Evolutionary conservation across 352 stramenopile species (phyloP).

Genomic region (Blastocystis sp.): DNA sequence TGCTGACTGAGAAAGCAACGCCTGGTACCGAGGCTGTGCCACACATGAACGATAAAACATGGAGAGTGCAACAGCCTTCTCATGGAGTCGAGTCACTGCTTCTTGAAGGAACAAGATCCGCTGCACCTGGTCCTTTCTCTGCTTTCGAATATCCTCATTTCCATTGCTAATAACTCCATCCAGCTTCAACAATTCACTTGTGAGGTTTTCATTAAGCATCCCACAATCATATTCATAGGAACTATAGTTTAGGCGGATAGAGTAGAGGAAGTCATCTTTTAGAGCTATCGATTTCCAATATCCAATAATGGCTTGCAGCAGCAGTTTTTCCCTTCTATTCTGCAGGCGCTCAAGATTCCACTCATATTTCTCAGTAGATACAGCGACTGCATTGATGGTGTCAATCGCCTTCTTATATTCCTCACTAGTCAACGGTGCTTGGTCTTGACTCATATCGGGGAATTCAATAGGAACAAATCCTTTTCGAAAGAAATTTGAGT

Average conservation of each 20-base stretch:
- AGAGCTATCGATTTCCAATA: slow-evolving; percentile 53
- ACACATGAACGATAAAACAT: slow-evolving; percentile 39
- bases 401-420: slow-evolving; percentile 18
- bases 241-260: slow-evolving; percentile 28
- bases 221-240: slow-evolving; percentile 56
- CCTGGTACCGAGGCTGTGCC: neutral
- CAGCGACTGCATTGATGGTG: neutral
- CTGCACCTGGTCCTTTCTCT: slow-evolving; percentile 47
- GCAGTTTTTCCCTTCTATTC: slow-evolving; percentile 16
- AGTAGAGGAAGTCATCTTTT: slow-evolving; percentile 43
- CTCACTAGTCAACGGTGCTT: neutral
- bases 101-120: neutral
- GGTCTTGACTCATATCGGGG: slow-evolving; percentile 9
- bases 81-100: neutral
- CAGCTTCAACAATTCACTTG: slow-evolving; percentile 6
- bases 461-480: neutral
- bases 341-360: slow-evolving; percentile 30
- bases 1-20: neutral
- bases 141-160: slow-evolving; percentile 37
- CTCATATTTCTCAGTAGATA: neutral
- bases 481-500: neutral
- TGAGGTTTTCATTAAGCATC: slow-evolving; percentile 56
- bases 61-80: slow-evolving; percentile 23
- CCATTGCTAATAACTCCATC: slow-evolving; percentile 42
- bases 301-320: slow-evolving; percentile 13